Base-by-base conservation (phyloP, 2,329 filamentous ascomycete genomes). In the Tolypocladium amazonense region DNA sequence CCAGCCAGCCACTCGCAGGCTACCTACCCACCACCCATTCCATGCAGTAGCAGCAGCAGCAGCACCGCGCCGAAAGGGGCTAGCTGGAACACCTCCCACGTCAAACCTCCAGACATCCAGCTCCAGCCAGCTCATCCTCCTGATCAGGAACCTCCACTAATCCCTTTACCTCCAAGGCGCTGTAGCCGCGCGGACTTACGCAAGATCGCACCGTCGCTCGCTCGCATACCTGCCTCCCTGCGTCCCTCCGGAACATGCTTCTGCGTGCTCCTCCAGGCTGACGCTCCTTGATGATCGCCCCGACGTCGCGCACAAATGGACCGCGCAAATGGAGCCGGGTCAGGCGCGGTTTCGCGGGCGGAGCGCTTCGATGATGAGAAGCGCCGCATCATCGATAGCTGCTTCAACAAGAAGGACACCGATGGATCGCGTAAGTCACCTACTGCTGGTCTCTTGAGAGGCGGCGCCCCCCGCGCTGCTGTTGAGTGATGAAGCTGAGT, bases 361-460 rank as follows among this genome's bases (percentile, higher is more conserved):
- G 91, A 96, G 77, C 85, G 86, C 68, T 99, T 97, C 73, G 94
- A 99, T 74, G 92, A 97, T 71, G 94, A 99, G 81, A 96, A 97
- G 81, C 83, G 85, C 72, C 86, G 94, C 72, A 97, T 99, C 69
- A 88, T 96, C 65, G 89, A 96, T 64, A 96, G 90, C 75, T 97
- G 92, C 77, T 99, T 97, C 78, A 84, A 80, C 73, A 97, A 95
- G 78, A 88, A 87, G 69, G 94, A 97, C 71, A 81, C 85, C 50
- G 90, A 96, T 75, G 92, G 92, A 65, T 88, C 90, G 62, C 81
- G 91, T 95, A 82, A 71, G 88, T 83, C 39, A 30, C 47, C n/a
- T 55, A 39, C 43, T 50, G n/a, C 50, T 23, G 20, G 50, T 37
- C 30, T 20, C 6, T 52, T 12, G 27, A 5, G 30, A 53, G 30